Evolutionary conservation across 805 yeast species (phyloP), one percentile per base, ranked within the genome.

Genomic region (Huiozyma sinensis): DNA sequence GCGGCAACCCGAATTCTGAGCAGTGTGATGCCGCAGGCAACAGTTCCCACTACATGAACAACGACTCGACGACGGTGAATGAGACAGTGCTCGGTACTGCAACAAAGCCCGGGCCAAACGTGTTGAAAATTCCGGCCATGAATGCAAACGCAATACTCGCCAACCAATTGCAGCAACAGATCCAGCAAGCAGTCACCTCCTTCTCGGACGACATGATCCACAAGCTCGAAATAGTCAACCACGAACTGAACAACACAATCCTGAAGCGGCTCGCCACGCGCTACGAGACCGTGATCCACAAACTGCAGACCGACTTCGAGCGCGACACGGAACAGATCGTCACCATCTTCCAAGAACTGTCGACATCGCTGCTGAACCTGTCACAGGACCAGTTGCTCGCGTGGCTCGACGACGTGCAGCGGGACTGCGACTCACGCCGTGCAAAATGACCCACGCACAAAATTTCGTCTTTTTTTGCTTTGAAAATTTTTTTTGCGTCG

Each of bases 281-380:
- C 44, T 68, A 68, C 44, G 63, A 64, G 38, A 45, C 38, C 0
- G 34, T 66, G 33, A 61, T 68, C 41, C 51, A 51, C 9, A 61
- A 63, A 4, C 47, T 68, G 33, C 65, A 62, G 46, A 44, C 32
- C 2, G 61, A 56, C 28, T 68, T 67, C 44, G 60, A 62, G 32
- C 54, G 48, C 34, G 72, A 68, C 45, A 63, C 67, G n/a, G 58
- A 60, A 37, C 63, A 65, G 33, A 64, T 68, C 58, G 49, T 64
- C 36, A 53, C 49, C 1, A 65, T 64, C 39, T 54, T 67, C 30
- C 50, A 55, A 2, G 70, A 65, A 24, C 61, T 67, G 11, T 59
- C 59, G 44, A 61, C 63, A 8, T 17, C 24, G 24, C 47, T 67
- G 52, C 49, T 67, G 35, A 58, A 61, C 44, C 50, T 66, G 0